Evolutionary conservation across 1,139 yeast species (phyloP), one percentile per base, ranked within the genome.

Genomic region (Casaregolazyma lundiana): DNA sequence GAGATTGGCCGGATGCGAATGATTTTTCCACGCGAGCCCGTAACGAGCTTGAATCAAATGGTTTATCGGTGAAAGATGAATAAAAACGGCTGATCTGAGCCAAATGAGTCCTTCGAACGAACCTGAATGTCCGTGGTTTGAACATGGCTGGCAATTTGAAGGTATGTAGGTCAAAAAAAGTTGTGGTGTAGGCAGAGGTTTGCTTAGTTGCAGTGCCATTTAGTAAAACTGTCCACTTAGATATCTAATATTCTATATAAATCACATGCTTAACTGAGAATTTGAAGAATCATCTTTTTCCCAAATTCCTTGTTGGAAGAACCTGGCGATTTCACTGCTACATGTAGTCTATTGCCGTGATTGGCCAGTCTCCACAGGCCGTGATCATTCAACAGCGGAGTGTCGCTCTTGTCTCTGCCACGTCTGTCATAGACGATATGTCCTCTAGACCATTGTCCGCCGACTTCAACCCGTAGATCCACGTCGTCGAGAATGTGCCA

Each of bases 381-480:
- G 11, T 53, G 48, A 44, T 63, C 67, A 39, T 56, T 50, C 18
- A 47, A 49, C 3, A 39, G 32, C 4, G 55, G 53, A 22, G 39
- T 42, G 37, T 54, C 45, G 37, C 50, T 6, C 35, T 58, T 57
- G n/a, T 60, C 57, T 6, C 69, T 53, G 8, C 65, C 64, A 7
- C 74, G 62, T 11, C 55, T 51, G 41, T 70, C 74, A 6, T 59
- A 53, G 4, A 69, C 59, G 5, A 71, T 66, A 50, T 54, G 52
- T 1, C 74, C 74, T 37, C 58, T 48, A 2, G 70, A 59, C 66
- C 68, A 67, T 41, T 59, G 60, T 9, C 74, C 74, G 8, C 35
- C 47, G 5, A 68, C 55, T 50, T 70, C 74, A n/a, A 69, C 67
- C 30, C 74, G 62, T 11, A 70, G 56, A 48, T 70, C 73, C 41